Percentiles rank a stretch among this genome's conserved stretches.
phyloP scores from a whole-genome alignment of 345 rosid species.

The Gossypioides kirkii region DNA sequence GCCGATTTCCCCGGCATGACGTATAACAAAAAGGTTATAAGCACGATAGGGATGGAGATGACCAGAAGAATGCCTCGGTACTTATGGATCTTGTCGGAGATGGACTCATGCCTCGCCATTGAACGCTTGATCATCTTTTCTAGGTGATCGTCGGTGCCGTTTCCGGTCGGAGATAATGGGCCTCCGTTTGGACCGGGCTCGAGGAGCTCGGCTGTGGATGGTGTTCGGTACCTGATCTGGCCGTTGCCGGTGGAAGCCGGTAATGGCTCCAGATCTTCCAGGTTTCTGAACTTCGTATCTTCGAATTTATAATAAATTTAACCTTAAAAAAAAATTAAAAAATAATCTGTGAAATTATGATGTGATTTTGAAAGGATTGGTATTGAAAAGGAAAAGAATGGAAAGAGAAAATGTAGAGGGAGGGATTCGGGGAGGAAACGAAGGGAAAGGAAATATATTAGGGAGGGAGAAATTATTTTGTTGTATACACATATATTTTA shows the following conservation, averaged over 20 bases:
- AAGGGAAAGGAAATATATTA: not conserved
- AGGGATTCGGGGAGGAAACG: not conserved
- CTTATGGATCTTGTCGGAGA: slow-evolving; percentile 78
- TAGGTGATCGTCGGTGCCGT: slow-evolving; percentile 24
- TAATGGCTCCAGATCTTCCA: slow-evolving; percentile 68
- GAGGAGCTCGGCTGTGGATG: slow-evolving; percentile 57
- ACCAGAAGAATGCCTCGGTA: slow-evolving; percentile 55
- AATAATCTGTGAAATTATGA: not conserved
- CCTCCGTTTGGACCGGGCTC: slow-evolving; percentile 27
- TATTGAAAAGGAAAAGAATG: not conserved
- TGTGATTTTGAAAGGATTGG: not conserved
- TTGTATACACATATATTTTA: too few species aligned
- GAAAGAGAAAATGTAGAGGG: not conserved
- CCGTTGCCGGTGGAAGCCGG: slow-evolving; percentile 60
- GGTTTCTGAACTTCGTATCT: slow-evolving; percentile 21
- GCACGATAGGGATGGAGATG: slow-evolving; percentile 56
- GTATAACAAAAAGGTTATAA: slow-evolving; percentile 52
- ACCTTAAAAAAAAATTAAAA: too few species aligned
- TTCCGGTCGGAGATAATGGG: slow-evolving; percentile 31
- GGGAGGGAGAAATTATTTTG: not conserved
- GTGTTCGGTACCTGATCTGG: slow-evolving; percentile 91
- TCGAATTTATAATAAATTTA: slow-evolving; percentile 10
- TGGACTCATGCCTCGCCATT: slow-evolving; percentile 39
- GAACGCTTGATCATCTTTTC: slow-evolving; percentile 63
- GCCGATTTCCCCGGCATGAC: slow-evolving; percentile 53